phyloP scores from a whole-genome alignment of 306 rosid species.

The Hippophae gyantsensis region DNA sequence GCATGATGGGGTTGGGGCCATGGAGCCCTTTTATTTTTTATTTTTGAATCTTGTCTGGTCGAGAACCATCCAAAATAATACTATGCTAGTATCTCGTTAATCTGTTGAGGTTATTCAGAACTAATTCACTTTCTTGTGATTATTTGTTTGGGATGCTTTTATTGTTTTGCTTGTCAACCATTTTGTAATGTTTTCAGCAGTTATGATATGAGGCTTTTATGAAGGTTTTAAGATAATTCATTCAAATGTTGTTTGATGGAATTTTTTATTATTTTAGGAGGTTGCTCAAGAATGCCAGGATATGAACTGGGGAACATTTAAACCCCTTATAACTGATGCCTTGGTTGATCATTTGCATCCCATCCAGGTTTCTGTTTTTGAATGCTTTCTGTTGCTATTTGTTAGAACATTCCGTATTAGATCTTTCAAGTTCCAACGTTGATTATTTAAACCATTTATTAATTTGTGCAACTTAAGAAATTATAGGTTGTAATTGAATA shows the following conservation, averaged over 20 bases:
- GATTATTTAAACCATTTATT: too few species aligned
- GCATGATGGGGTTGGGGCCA: background rate
- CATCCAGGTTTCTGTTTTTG: constrained; percentile 57
- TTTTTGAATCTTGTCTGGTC: too few species aligned
- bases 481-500: too few species aligned
- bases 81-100: too few species aligned
- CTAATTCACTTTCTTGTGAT: too few species aligned
- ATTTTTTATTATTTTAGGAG: constrained; percentile 46
- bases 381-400: constrained; percentile 7
- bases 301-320: constrained; percentile 93
- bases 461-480: too few species aligned
- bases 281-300: constrained; percentile 59
- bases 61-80: too few species aligned
- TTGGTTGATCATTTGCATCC: constrained; percentile 80
- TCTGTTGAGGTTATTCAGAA: too few species aligned
- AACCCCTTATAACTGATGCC: constrained; percentile 55
- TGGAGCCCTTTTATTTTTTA: background rate
- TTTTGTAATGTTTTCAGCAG: too few species aligned
- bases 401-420: background rate
- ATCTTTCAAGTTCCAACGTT: background rate
- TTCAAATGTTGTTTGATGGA: constrained; percentile 1
- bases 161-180: too few species aligned
- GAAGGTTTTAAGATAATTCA: constrained; percentile 12
- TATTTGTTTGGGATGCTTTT: too few species aligned
- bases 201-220: background rate